Evolutionary conservation across 352 stramenopile species (phyloP), one percentile per base, ranked within the genome.

Genomic region (Pythium pectinolyticum): DNA sequence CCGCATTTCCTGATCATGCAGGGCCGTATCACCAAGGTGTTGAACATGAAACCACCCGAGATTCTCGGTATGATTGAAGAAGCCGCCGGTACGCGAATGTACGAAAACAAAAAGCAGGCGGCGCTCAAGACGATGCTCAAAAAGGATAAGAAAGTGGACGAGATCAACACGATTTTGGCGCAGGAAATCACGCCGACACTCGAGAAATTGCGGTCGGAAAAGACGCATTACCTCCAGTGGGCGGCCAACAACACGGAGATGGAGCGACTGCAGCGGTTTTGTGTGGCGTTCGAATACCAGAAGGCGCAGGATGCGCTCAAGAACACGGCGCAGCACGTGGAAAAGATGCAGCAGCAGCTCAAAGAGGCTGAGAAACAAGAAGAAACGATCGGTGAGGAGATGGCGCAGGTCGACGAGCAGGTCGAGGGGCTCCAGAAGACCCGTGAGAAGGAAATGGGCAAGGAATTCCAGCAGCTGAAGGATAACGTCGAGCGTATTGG

Each of bases 1-100:
- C 98, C 98, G 49, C 98, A 99, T 74, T 99, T 99, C 74, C 84
- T 99, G 48, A 99, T 99, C 83, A 99, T 99, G 97, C 98, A 99
- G 69, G 92, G 92, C 14, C 89, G 96, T 17, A 99, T 99, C 68
- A 99, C 96, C 41, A 99, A 99, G 75, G 97, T 99, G 37, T 84
- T 99, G 32, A 99, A 99, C 75, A 99, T 99, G 98, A 99, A 99
- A 73, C 97, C 98, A 5, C 82, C 89, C 8, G 98, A 99, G 82
- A 99, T 99, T 73, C 82, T 99, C 17, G 95, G 97, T 41, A 99
- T 99, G 97, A 98, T 99, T 24, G 98, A 99, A 82, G 98, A 99
- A 70, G 97, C 98, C 1, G 97, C 97, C 6, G 98, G 98, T 24
- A 99, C 98, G 50, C 88, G 97, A 59, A 99, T 99, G 98, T 99